Conservation (phyloP, 2,329 filamentous ascomycete genomes). For the Aspergillus terreus region DNA sequence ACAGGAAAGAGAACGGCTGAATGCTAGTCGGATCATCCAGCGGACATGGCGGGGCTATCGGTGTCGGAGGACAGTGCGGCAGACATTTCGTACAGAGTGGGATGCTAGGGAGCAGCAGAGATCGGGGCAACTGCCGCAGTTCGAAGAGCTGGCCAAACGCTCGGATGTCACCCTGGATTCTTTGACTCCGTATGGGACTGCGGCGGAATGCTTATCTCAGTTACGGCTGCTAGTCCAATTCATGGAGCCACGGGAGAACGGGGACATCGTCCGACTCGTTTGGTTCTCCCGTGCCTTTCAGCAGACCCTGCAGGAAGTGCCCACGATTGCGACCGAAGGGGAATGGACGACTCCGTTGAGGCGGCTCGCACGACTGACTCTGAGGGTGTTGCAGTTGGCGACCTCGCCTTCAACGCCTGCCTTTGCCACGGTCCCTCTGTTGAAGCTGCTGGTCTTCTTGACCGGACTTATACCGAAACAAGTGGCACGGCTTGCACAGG, state of each 20-base stretch:
- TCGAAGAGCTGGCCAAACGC: constrained; percentile 35
- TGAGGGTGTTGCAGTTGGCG: constrained; percentile 31
- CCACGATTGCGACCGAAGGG: constrained; percentile 35
- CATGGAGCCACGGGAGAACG: constrained; percentile 50
- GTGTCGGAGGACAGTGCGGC: constrained; percentile 56
- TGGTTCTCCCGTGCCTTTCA: constrained; percentile 43
- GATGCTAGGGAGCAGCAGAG: constrained; percentile 54
- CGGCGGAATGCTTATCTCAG: constrained; percentile 44
- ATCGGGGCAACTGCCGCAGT: constrained; percentile 22
- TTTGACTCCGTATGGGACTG: constrained; percentile 30
- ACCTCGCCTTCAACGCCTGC: constrained; percentile 15
- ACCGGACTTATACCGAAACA: constrained; percentile 38
- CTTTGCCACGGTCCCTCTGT: constrained; percentile 27
- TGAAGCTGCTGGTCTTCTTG: constrained; percentile 35
- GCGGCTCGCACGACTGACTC: constrained; percentile 34
- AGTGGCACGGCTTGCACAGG: constrained; percentile 33
- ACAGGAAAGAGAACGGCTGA: constrained; percentile 71
- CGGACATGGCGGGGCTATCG: constrained; percentile 76
- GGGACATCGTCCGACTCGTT: constrained; percentile 39
- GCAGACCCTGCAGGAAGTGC: constrained; percentile 33
- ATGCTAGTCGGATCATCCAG: constrained; percentile 72
- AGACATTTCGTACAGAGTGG: constrained; percentile 58
- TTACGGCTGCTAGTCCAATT: constrained; percentile 67
- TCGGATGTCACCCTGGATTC: constrained; percentile 48
- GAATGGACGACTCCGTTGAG: constrained; percentile 40